Conservation (phyloP, 192 early-diverging fungal genomes). For the Rhizophagus clarus region DNA sequence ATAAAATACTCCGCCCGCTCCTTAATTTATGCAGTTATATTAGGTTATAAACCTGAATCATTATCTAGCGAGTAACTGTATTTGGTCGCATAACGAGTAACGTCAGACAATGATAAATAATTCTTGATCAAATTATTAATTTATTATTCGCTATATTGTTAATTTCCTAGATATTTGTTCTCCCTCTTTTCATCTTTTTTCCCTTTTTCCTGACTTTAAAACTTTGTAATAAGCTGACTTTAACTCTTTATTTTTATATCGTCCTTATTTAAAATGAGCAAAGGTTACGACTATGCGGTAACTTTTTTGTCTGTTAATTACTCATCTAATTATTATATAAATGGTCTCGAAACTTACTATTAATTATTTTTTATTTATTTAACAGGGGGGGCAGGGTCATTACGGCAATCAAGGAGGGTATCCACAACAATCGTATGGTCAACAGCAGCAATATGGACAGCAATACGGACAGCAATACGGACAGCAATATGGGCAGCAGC, state of each 20-base stretch:
- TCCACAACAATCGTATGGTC: background rate
- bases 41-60: no score
- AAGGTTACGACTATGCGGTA: background rate
- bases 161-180: background rate
- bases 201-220: background rate
- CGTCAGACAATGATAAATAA: no score
- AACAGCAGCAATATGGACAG: background rate
- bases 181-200: background rate
- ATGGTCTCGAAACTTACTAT: background rate
- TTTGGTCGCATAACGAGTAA: no score
- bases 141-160: background rate
- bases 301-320: background rate
- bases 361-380: background rate
- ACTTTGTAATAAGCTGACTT: background rate
- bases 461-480: background rate
- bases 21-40: no score
- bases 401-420: constrained; percentile 6
- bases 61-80: no score
- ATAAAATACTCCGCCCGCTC: no score
- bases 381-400: background rate
- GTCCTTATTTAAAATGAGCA: background rate
- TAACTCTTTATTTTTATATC: background rate
- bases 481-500: background rate
- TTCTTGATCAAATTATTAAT: background rate
- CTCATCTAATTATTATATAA: background rate